Conservation (phyloP, 352 stramenopile species). For the Globisporangium nodosum region DNA sequence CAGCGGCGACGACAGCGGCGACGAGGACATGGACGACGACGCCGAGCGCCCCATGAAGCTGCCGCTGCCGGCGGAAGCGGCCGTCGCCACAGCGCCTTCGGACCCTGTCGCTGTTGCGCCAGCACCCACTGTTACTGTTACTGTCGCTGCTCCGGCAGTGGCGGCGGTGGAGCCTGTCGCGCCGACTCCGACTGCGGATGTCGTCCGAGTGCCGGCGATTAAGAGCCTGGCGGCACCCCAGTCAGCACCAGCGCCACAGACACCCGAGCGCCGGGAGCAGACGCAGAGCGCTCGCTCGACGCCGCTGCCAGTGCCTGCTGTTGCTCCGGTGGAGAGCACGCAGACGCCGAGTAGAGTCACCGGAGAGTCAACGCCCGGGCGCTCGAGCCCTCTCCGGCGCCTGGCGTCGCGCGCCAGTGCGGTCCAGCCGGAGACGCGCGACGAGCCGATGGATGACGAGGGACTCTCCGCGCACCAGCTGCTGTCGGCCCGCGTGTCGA, state of each 20-base stretch:
- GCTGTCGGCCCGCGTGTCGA: neutral
- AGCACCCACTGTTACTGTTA: too few relatives aligned
- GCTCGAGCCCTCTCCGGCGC: neutral
- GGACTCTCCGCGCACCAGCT: neutral
- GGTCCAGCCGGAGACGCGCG: neutral
- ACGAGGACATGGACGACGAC: conserved; percentile 1
- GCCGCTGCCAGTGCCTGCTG: neutral
- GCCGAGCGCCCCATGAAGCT: neutral
- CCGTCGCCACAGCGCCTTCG: too few relatives aligned
- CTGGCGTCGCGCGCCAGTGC: neutral
- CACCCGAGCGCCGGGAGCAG: neutral
- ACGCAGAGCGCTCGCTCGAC: neutral
- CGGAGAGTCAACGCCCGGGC: neutral
- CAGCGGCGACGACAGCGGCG: neutral
- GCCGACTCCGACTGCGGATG: too few relatives aligned
- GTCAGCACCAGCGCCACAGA: neutral
- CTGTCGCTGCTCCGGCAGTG: too few relatives aligned
- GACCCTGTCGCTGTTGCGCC: too few relatives aligned
- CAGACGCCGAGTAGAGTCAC: neutral
- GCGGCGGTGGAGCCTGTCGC: too few relatives aligned
- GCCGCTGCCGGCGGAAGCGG: neutral
- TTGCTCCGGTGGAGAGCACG: neutral
- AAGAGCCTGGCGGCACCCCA: neutral
- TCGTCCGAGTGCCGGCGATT: too few relatives aligned
- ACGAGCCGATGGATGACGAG: neutral